Base-by-base conservation (phyloP, 371 early-diverging fungal genomes). In the Saksenaea vasiformis region DNA sequence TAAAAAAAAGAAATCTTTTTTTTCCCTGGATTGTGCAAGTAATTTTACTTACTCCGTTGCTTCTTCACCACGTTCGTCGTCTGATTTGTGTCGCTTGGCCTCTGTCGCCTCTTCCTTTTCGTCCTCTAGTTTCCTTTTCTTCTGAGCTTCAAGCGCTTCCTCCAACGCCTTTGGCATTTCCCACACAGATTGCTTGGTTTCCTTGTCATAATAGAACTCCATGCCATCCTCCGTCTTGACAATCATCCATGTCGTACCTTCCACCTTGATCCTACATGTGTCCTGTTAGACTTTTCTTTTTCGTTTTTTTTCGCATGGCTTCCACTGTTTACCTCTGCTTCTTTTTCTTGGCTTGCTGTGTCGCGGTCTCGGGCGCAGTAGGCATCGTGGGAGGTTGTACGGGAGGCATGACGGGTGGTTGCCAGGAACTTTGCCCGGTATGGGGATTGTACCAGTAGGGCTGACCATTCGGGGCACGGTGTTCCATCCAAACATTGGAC, bases 191-290 rank as follows among this genome's bases (percentile, higher is more conserved):
- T 76, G 71, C 56, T 88, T 87, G 1, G 88, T 90, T 11, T 85
- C 80, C 39, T 84, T 73, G 79, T 93, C 85, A 65, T 85, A 90
- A 64, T 82, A 94, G 68, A 91, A 93, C 26, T 93, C 92, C 56
- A 90, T 83, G 24, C 90, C 88, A 22, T 78, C 76, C 35, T 74
- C 80, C n/a, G 93, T 93, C 56, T 80, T 77, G 0, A 92, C 87
- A 61, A 94, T 84, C 53, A 85, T 80, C 94, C 94, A 94, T 5
- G 74, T 68, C 0, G 91, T 85, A n/a, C 85, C 83, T 41, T 91
- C 86, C 39, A 94, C 85, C 54, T 79, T 82, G 27, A 80, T 85
- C 59, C 89, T 88, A 72, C 73, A 65, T 77, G 64, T 66, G 71
- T n/a, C 68, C 68, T 7, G 72, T 65, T 58, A 69, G 67, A 37